Conservation (phyloP, 140 eudicot genomes). For the Bidens hawaiensis region DNA sequence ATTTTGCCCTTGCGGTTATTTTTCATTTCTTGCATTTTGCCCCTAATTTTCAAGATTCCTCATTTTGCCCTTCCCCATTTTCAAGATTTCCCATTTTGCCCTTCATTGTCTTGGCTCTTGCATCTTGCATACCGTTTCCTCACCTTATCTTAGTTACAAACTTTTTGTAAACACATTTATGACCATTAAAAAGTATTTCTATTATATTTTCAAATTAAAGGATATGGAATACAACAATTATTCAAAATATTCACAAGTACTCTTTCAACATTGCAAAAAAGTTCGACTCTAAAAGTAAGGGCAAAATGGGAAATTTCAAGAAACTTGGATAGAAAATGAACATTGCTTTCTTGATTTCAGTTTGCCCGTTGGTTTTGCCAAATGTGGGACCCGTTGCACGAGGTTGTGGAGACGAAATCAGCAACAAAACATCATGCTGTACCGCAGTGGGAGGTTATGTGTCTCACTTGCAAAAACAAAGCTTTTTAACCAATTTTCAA, state of each 20-base stretch:
- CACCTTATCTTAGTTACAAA: neutral
- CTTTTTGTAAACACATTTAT: neutral
- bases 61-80: neutral
- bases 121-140: neutral
- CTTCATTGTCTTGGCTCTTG: neutral
- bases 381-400: slow-evolving; percentile 46
- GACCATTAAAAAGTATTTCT: neutral
- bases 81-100: slow-evolving; percentile 2
- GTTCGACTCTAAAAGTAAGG: neutral
- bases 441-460: slow-evolving; percentile 55
- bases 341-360: slow-evolving; percentile 36
- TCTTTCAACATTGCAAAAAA: neutral
- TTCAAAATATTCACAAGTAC: neutral
- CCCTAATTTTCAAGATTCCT: too few species aligned
- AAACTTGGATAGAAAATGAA: neutral
- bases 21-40: neutral
- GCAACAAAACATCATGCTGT: slow-evolving; percentile 64
- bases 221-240: neutral
- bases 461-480: slow-evolving; percentile 85
- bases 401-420: slow-evolving; percentile 48
- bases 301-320: neutral
- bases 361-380: slow-evolving; percentile 88
- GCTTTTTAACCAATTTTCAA: slow-evolving; percentile 90
- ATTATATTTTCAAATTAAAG: neutral
- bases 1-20: too few species aligned